These are phyloP conservation scores for Pecoramyces ruminantium DNA, from an alignment of 192 early-diverging fungal species.

Conservation along the genomic window DNA sequence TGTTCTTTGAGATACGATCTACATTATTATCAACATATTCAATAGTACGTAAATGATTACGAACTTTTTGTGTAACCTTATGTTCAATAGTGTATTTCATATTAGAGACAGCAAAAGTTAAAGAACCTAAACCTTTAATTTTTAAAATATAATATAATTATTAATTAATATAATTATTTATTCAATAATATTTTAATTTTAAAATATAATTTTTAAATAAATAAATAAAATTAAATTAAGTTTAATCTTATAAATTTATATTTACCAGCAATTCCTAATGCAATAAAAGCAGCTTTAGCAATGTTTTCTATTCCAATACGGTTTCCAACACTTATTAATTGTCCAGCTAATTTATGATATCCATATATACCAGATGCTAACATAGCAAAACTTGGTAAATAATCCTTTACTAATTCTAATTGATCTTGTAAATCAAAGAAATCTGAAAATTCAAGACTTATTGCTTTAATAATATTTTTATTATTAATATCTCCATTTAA, in stretches of 20 bases:
- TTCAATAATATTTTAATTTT: no score
- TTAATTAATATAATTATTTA: no score
- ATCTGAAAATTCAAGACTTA: slow-evolving; percentile 24
- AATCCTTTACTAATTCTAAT: slow-evolving; percentile 26
- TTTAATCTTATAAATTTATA: neutral
- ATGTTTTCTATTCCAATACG: slow-evolving; percentile 1
- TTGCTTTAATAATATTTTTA: no score
- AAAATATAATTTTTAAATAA: no score
- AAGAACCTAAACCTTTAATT: slow-evolving; percentile 25
- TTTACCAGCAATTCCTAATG: slow-evolving; percentile 26
- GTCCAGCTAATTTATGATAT: slow-evolving; percentile 14
- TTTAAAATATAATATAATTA: no score
- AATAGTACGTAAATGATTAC: no score
- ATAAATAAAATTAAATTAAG: neutral
- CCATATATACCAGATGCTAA: slow-evolving; percentile 18
- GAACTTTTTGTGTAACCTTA: slow-evolving; percentile 16
- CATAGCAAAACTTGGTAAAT: no score
- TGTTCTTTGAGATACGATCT: slow-evolving; percentile 13
- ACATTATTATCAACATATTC: slow-evolving; percentile 12
- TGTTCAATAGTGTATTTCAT: slow-evolving; percentile 20
- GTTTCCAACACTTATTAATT: slow-evolving; percentile 1
- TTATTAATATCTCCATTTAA: no score
- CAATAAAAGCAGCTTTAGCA: slow-evolving; percentile 20
- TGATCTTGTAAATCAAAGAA: slow-evolving; percentile 31
- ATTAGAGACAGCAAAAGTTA: slow-evolving; percentile 27